Evolutionary conservation across 441 rosid genomes (phyloP).

Genomic region (Eutrema salsugineum): DNA sequence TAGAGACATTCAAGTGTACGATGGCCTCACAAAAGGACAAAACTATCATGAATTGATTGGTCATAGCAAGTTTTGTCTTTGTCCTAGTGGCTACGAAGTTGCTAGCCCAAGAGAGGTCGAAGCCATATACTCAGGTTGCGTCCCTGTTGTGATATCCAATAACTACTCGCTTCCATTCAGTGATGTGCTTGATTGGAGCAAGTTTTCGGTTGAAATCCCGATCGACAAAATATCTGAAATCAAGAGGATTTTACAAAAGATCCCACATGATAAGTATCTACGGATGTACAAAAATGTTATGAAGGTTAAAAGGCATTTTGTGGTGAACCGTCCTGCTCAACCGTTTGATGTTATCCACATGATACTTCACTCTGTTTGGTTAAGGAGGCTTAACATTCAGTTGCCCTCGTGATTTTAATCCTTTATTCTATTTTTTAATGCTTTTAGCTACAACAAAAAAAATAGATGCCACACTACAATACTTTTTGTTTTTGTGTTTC

Average conservation of each 20-base stretch:
- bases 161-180: constrained; percentile 42
- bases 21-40: constrained; percentile 30
- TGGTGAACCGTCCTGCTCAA: constrained; percentile 41
- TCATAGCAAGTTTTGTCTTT: constrained; percentile 50
- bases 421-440: not conserved
- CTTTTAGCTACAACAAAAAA: not conserved
- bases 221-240: constrained; percentile 32
- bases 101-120: constrained; percentile 51
- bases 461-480: not conserved
- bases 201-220: constrained; percentile 40
- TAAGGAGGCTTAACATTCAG: constrained; percentile 47
- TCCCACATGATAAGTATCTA: constrained; percentile 29
- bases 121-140: constrained; percentile 38
- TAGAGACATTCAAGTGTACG: constrained; percentile 43
- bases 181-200: constrained; percentile 52
- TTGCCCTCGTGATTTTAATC: constrained; percentile 9
- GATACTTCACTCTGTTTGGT: constrained; percentile 58
- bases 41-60: constrained; percentile 39
- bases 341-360: constrained; percentile 50
- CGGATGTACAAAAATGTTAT: constrained; percentile 30
- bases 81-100: constrained; percentile 66
- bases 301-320: constrained; percentile 43
- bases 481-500: not conserved
- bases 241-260: constrained; percentile 36
- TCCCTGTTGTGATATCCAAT: constrained; percentile 44